Evolutionary conservation across 352 stramenopile genomes (phyloP).

Genomic region (Phytophthora cajani): DNA sequence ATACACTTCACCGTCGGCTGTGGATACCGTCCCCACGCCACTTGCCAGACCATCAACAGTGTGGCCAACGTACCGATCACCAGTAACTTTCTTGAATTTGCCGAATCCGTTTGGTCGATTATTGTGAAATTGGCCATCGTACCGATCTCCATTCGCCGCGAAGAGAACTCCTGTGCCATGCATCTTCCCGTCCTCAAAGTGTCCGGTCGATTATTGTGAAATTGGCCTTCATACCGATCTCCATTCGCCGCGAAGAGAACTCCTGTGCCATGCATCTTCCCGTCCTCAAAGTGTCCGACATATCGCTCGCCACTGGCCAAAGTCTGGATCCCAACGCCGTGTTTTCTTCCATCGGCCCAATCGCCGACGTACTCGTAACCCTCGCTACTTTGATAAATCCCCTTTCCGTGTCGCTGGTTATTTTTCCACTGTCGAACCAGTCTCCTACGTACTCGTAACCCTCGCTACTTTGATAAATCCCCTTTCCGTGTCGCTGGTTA

Average conservation of each 20-base stretch:
- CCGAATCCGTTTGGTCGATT: conserved; percentile 61
- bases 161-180: conserved; percentile 76
- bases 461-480: conserved; percentile 65
- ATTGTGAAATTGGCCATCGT: conserved; percentile 71
- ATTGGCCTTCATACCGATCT: conserved; percentile 86
- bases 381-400: conserved; percentile 65
- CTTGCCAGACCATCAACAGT: conserved; percentile 72
- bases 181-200: conserved; percentile 81
- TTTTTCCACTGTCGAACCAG: conserved; percentile 83
- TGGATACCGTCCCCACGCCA: conserved; percentile 80
- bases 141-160: conserved; percentile 82
- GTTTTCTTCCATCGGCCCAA: conserved; percentile 76
- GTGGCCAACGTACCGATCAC: conserved; percentile 69
- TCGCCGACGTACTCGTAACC: conserved; percentile 75
- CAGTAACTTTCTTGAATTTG: conserved; percentile 74
- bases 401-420: conserved; percentile 71
- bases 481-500: conserved; percentile 71
- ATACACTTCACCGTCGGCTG: conserved; percentile 90
- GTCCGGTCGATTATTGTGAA: conserved; percentile 51
- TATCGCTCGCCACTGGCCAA: conserved; percentile 86
- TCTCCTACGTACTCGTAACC: conserved; percentile 75
- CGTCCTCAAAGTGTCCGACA: conserved; percentile 81
- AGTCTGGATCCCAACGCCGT: conserved; percentile 85
- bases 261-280: conserved; percentile 80
- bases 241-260: conserved; percentile 70